Evolutionary conservation across 1,284 basidiomycete species (phyloP).

Genomic region (Cutaneotrichosporon dermatis): DNA sequence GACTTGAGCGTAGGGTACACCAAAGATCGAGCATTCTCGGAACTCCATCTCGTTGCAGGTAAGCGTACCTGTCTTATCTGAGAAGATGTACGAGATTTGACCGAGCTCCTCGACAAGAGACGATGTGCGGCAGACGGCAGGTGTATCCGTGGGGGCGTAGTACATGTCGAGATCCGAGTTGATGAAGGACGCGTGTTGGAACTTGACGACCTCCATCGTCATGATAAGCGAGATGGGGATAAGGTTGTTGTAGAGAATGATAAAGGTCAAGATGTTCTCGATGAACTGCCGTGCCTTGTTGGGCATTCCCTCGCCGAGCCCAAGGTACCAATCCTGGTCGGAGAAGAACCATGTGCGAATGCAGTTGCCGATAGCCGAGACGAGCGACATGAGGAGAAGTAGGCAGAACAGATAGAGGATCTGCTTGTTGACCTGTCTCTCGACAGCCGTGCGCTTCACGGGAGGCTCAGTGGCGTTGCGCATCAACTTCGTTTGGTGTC

Average conservation of each 20-base stretch:
- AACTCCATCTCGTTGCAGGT: conserved; percentile 99
- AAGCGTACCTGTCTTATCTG: conserved; percentile 96
- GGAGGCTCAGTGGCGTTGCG: conserved; percentile 89
- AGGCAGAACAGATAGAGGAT: conserved; percentile 94
- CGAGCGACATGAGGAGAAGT: conserved; percentile 78
- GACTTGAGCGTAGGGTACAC: conserved; percentile 80
- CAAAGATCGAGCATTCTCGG: conserved; percentile 81
- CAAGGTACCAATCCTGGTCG: conserved; percentile 75
- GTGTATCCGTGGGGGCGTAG: conserved; percentile 88
- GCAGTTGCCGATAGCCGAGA: conserved; percentile 86
- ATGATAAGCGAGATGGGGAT: conserved; percentile 99
- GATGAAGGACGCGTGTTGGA: conserved; percentile 93
- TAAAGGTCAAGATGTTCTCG: conserved; percentile 95
- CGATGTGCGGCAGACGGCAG: conserved; percentile 92
- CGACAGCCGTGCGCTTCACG: conserved; percentile 93
- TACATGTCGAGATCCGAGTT: conserved; percentile 98
- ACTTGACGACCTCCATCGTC: conserved; percentile 99
- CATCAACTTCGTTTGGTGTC: conserved; percentile 98
- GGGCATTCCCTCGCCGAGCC: conserved; percentile 35
- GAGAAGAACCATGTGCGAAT: conserved; percentile 86
- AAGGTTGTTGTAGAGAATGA: conserved; percentile 98
- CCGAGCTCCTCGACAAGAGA: conserved; percentile 97
- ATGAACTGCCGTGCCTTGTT: conserved; percentile 66
- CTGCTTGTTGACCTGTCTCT: conserved; percentile 91
- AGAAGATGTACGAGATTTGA: conserved; percentile 92